These are phyloP conservation scores for Fusarium subglutinans DNA, from an alignment of 2,329 filamentous ascomycete genomes.

Conservation along the genomic window DNA sequence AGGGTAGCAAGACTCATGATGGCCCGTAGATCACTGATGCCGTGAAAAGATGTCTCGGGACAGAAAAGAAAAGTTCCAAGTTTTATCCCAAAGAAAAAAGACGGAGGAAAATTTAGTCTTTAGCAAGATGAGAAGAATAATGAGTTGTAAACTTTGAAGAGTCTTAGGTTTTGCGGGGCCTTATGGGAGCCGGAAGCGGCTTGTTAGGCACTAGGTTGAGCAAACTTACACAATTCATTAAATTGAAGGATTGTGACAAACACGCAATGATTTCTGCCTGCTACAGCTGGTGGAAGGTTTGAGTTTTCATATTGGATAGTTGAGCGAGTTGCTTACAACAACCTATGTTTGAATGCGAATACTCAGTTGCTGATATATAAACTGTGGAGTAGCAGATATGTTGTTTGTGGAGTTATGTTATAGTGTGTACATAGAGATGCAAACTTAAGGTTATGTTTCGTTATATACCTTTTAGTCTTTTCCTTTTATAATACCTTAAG, in stretches of 20 bases:
- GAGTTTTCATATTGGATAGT: not conserved
- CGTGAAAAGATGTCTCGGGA: not conserved
- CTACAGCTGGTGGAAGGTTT: not conserved
- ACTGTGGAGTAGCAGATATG: not conserved
- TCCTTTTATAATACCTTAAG: too few species aligned
- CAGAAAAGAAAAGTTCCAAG: not conserved
- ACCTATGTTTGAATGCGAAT: not conserved
- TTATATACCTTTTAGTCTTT: too few species aligned
- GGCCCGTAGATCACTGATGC: accelerated
- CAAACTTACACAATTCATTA: not conserved
- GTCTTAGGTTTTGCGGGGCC: not conserved
- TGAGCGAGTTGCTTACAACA: not conserved
- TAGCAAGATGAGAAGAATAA: not conserved
- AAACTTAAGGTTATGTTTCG: too few species aligned
- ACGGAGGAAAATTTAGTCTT: not conserved
- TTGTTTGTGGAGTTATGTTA: too few species aligned
- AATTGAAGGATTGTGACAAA: not conserved
- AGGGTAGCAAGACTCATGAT: not conserved
- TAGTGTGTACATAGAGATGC: too few species aligned
- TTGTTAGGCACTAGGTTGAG: not conserved
- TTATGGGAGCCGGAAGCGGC: too few species aligned
- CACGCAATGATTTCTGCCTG: not conserved
- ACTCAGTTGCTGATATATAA: not conserved
- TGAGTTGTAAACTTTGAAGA: not conserved
- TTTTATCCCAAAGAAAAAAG: not conserved